Base-by-base conservation (phyloP, 805 yeast genomes). In the Jamesozyma jinghongensis region DNA sequence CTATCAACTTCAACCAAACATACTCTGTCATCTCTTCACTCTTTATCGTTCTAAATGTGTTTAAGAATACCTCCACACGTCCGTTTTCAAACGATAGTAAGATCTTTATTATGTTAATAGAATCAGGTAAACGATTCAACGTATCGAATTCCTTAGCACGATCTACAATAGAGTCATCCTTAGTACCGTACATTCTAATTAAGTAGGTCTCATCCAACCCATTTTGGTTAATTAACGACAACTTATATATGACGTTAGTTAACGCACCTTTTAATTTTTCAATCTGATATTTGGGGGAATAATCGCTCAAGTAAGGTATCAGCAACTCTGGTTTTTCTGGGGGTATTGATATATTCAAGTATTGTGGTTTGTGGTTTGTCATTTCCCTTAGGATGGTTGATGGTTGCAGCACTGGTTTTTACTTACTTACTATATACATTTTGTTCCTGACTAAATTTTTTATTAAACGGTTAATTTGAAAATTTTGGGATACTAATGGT, bases 41-140 rank as follows among this genome's bases (percentile, higher is more conserved):
- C 31, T 77, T 75, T 50, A 90, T 70, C 1, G 96, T 78, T 43
- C 73, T 65, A 20, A 88, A 90, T 38, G 86, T 80, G 37, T 79
- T 81, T 45, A 90, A 67, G 53, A 81, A 90, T 62, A 86, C 94
- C 63, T 88, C 97, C 49, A 90, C 78, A 44, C 97, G 69, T 32
- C 97, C 97, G 59, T 88, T 88, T 27, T 77, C 65, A 59, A 88
- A 88, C 28, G 85, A 82, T 1, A 96, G 97, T 52, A 86, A 65
- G 39, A 88, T 65, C 46, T 75, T 71, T 2, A 44, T 38, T 5
- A 25, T 20, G n/a, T 40, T 41, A 13, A 44, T 37, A 13, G 22
- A 29, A 4, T 20, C 20, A 1, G 97, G 95, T 43, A 88, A 70
- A 54, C 88, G 75, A 20, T 74, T 71, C 41, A 90, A 69, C 3